Base-by-base conservation (phyloP, 2,329 filamentous ascomycete species). In the Microsporum canis region DNA sequence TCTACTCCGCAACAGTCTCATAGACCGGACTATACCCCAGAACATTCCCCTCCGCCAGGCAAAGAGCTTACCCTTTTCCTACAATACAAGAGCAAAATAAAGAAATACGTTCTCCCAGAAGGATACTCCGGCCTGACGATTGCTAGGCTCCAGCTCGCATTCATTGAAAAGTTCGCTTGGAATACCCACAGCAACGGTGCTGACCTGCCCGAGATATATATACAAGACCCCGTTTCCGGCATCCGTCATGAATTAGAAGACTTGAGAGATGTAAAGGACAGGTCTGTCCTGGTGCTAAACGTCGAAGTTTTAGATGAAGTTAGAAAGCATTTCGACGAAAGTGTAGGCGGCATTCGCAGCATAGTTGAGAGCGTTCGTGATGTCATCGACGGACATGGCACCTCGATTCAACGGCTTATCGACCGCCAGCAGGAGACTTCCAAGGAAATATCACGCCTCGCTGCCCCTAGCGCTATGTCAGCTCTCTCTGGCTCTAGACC, bases 141-240 rank as follows among this genome's bases (percentile, higher is more conserved):
- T 62, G 91, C 91, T 0, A 84, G 91, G 29, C 75, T 99, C 62
- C 92, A 99, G 72, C 81, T 99, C 33, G 92, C 94, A 0, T 99
- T 99, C 68, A 99, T 99, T 67, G 94, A 99, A 67, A 99, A 96
- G 72, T 99, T 99, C 71, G 94, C 92, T 0, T 99, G 95, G 91
- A 97, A 96, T 68, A 96, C 92, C 0, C 91, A 97, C 68, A 88
- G 90, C 63, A 95, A 96, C 68, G 94, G 94, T 5, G 84, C 85
- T 12, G 94, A 99, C 71, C 77, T 99, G 53, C 94, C 94, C 0
- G 94, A 99, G 68, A 97, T 99, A 14, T 96, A 99, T 72, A 94
- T 99, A 14, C 94, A 99, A 72, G 94, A 99, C 71, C 88, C 91
- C 0, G 83, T 96, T 1, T 97, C 94, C 6, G 94, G 94, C 0